Evolutionary conservation across 2,329 filamentous ascomycete genomes (phyloP).

Genomic region (Alternaria ethzedia): DNA sequence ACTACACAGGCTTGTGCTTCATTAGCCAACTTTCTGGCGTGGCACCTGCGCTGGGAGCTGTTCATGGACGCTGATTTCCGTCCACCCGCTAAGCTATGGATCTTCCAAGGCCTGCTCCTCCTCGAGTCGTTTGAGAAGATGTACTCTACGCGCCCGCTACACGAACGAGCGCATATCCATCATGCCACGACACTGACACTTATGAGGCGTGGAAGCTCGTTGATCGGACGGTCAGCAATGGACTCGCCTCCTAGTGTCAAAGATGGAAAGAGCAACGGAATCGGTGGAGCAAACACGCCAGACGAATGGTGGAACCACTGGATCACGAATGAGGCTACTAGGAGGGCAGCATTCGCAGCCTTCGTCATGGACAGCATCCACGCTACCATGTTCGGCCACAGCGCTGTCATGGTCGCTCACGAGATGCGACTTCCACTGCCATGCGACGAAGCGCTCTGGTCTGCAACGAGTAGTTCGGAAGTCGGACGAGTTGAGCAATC

Average conservation of each 20-base stretch:
- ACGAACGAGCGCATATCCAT: conserved; percentile 95
- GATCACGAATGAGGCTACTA: conserved; percentile 92
- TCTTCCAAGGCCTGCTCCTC: conserved; percentile 88
- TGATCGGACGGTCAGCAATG: conserved; percentile 83
- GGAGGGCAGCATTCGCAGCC: conserved; percentile 87
- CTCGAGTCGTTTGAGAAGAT: conserved; percentile 97
- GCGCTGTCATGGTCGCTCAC: conserved; percentile 94
- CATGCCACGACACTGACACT: conserved; percentile 94
- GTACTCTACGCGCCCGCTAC: conserved; percentile 89
- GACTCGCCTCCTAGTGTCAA: conserved; percentile 82
- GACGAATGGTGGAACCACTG: conserved; percentile 96
- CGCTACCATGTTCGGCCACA: conserved; percentile 97
- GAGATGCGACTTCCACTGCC: conserved; percentile 91
- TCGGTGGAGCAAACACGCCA: conserved; percentile 67
- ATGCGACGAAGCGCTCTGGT: conserved; percentile 93
- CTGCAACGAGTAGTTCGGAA: conserved; percentile 84
- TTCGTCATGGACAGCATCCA: conserved; percentile 96
- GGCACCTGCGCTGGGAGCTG: conserved; percentile 94
- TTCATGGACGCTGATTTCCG: conserved; percentile 91
- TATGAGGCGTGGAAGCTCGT: conserved; percentile 90
- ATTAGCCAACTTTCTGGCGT: conserved; percentile 87
- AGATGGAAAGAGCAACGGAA: conserved; percentile 61
- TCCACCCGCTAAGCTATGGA: conserved; percentile 92
- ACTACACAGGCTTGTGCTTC: conserved; percentile 79
- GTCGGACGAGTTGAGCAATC: conserved; percentile 83